Evolutionary conservation across 1,139 yeast genomes (phyloP).

Genomic region (Magnusiomyces ingens): DNA sequence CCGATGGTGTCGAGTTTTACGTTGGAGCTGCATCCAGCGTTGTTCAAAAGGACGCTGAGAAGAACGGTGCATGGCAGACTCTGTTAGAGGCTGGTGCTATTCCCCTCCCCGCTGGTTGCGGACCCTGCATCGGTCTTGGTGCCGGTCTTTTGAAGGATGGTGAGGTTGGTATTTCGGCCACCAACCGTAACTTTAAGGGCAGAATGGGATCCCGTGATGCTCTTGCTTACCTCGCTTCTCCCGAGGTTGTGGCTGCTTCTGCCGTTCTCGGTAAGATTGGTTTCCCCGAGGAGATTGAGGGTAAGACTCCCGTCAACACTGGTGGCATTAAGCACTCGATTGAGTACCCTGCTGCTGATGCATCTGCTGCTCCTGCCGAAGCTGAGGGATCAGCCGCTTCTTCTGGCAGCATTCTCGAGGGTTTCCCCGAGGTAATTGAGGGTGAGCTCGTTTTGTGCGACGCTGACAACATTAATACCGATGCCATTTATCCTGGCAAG

Average conservation of each 20-base stretch:
- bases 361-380: constrained; percentile 26
- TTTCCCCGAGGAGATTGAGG: constrained; percentile 78
- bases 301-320: constrained; percentile 44
- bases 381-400: constrained; percentile 36
- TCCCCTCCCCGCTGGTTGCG: constrained; percentile 97
- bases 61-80: constrained; percentile 84
- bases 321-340: constrained; percentile 46
- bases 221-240: constrained; percentile 90
- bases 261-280: constrained; percentile 92
- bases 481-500: constrained; percentile 97
- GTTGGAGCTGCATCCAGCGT: constrained; percentile 95
- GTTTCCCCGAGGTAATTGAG: constrained; percentile 79
- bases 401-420: constrained; percentile 66
- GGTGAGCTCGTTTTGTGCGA: constrained; percentile 95
- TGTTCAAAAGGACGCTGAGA: constrained; percentile 89
- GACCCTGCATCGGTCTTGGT: constrained; percentile 98
- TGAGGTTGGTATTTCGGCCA: constrained; percentile 96
- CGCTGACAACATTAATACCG: constrained; percentile 96
- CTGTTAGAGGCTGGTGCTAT: constrained; percentile 88
- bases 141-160: constrained; percentile 90
- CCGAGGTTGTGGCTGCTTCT: constrained; percentile 97
- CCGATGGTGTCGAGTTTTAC: constrained; percentile 86
- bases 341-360: constrained; percentile 26
- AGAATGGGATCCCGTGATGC: constrained; percentile 99
- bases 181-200: constrained; percentile 97